phyloP scores from a whole-genome alignment of 352 stramenopile genomes.

The Phytophthora pluvialis region DNA sequence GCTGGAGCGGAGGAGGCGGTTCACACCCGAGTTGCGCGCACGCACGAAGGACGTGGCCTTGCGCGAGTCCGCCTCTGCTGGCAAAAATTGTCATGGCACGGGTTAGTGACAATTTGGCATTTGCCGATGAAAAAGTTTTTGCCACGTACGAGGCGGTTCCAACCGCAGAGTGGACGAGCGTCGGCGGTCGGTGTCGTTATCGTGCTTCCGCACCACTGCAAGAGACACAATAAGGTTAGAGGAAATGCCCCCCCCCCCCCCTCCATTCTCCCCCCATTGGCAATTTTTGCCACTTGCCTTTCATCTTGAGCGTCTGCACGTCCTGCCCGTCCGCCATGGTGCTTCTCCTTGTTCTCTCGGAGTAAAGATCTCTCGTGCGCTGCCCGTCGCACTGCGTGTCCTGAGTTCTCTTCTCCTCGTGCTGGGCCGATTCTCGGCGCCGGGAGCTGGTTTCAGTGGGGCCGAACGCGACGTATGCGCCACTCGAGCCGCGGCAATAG shows the following conservation, averaged over 20 bases:
- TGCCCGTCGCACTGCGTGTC: background rate
- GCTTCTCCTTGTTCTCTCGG: background rate
- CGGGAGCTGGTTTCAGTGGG: slow-evolving; percentile 10
- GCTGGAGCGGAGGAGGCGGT: slow-evolving; percentile 58
- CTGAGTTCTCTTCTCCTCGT: slow-evolving; percentile 1
- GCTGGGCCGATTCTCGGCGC: background rate
- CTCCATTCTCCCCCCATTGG: background rate
- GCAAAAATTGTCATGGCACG: background rate
- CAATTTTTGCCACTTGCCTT: slow-evolving; percentile 37
- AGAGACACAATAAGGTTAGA: slow-evolving; percentile 25
- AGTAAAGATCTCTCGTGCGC: background rate
- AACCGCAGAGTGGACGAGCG: slow-evolving; percentile 62
- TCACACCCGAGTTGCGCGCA: slow-evolving; percentile 66
- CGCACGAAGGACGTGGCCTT: slow-evolving; percentile 62
- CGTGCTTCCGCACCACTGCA: slow-evolving; percentile 64
- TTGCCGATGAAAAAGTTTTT: background rate
- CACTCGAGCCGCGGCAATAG: slow-evolving; percentile 16
- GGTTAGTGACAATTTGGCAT: slow-evolving; percentile 6
- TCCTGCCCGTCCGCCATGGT: slow-evolving; percentile 47
- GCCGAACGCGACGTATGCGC: slow-evolving; percentile 8
- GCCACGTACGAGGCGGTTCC: slow-evolving; percentile 61
- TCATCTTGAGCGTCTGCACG: slow-evolving; percentile 66
- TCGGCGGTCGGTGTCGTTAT: slow-evolving; percentile 64
- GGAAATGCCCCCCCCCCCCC: background rate
- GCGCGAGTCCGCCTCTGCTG: slow-evolving; percentile 52